Percentiles rank a stretch among this genome's conserved stretches.
Evolutionary conservation across 345 rosid species (phyloP).

Genomic region (Acer negundo): DNA sequence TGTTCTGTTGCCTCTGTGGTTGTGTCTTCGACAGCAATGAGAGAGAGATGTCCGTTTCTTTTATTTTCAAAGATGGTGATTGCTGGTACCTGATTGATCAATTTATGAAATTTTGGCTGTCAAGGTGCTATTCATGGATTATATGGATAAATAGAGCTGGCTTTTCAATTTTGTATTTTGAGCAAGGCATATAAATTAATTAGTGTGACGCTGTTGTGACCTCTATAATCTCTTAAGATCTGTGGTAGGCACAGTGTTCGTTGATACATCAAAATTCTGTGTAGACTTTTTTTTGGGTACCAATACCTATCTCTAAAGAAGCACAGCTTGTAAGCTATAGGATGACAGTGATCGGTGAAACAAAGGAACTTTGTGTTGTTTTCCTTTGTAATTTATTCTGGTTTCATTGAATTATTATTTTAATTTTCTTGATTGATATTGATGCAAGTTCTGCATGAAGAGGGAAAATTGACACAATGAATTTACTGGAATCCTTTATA

Average conservation of each 20-base stretch:
- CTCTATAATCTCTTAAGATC: background rate
- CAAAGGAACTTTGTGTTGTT: background rate
- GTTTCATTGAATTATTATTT: background rate
- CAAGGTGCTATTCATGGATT: background rate
- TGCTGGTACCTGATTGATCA: background rate
- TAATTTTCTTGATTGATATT: conserved; percentile 7
- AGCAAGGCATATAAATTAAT: background rate
- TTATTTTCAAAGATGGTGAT: background rate
- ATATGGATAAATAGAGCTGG: background rate
- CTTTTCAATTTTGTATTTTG: background rate
- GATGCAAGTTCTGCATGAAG: background rate
- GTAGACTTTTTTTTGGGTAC: background rate
- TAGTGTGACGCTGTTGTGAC: background rate
- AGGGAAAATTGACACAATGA: background rate
- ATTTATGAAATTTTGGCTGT: background rate
- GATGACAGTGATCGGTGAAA: background rate
- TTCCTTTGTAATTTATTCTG: background rate
- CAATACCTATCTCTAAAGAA: background rate
- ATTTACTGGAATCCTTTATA: background rate
- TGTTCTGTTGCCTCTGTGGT: background rate
- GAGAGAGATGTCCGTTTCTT: background rate
- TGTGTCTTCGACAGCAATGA: background rate
- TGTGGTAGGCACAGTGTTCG: background rate
- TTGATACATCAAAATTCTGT: background rate
- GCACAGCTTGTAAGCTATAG: background rate